A percentile compares a stretch with the other conserved stretches of the same genome.
Evolutionary conservation across 2,329 filamentous ascomycete species (phyloP).

Genomic region (Fusarium luffae): DNA sequence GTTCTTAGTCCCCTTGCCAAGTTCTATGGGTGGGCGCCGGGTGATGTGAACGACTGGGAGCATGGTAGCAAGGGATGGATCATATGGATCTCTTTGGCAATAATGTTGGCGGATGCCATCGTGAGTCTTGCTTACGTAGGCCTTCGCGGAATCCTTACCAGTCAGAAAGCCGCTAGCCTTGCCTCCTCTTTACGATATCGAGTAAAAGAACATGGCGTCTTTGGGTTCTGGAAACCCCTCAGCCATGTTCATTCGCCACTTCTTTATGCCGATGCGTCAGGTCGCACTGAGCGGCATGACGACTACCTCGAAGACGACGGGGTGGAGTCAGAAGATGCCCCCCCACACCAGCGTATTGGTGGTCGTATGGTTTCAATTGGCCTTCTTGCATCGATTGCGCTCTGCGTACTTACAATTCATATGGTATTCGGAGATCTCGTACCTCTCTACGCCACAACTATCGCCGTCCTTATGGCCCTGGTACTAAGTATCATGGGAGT

Average conservation of each 20-base stretch:
- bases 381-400: constrained; percentile 77
- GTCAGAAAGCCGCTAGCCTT: constrained; percentile 6
- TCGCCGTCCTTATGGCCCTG: constrained; percentile 86
- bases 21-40: constrained; percentile 86
- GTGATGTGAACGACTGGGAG: constrained; percentile 88
- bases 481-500: constrained; percentile 80
- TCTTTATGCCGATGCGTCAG: constrained; percentile 13
- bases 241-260: constrained; percentile 44
- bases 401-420: constrained; percentile 86
- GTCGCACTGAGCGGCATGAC: constrained; percentile 6
- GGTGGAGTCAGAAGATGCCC: constrained; percentile 78
- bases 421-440: constrained; percentile 86
- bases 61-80: constrained; percentile 98
- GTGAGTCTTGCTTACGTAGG: constrained; percentile 86
- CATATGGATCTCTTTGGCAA: constrained; percentile 93
- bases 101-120: constrained; percentile 95
- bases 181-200: constrained; percentile 17
- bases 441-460: constrained; percentile 77
- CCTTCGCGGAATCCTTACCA: constrained; percentile 64
- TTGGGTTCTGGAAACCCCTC: constrained; percentile 31
- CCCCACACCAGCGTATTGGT: constrained; percentile 82
- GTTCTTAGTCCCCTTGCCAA: constrained; percentile 91
- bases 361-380: constrained; percentile 77
- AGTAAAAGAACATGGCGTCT: constrained; percentile 36
- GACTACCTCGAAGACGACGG: constrained; percentile 47